phyloP scores from a whole-genome alignment of 768 basidiomycete genomes.

The Nidularia sp. region DNA sequence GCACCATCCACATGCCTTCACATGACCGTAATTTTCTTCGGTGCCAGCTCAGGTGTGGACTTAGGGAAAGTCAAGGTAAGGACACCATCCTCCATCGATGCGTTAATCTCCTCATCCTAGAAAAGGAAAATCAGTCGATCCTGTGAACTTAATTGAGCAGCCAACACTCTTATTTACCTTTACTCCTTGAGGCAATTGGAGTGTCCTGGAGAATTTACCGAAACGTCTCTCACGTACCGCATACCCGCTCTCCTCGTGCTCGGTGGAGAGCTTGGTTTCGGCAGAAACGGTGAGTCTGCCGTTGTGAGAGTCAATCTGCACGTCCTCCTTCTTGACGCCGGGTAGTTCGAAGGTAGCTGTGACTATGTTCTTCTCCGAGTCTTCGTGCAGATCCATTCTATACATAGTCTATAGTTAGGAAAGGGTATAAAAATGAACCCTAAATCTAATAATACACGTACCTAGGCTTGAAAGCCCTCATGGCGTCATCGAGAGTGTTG shows the following conservation, averaged over 20 bases:
- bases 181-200: neutral
- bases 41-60: neutral
- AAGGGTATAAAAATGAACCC: neutral
- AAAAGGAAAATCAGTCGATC: slow-evolving; percentile 3
- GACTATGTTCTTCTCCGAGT: slow-evolving; percentile 39
- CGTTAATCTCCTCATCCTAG: slow-evolving; percentile 1
- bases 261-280: slow-evolving; percentile 24
- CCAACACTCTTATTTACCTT: neutral
- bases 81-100: slow-evolving; percentile 1
- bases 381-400: slow-evolving; percentile 57
- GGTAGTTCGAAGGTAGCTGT: slow-evolving; percentile 59
- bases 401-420: neutral
- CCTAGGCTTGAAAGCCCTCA: neutral
- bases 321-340: slow-evolving; percentile 45
- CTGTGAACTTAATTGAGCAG: too few species aligned
- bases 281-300: slow-evolving; percentile 49
- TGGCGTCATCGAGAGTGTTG: neutral
- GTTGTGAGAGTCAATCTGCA: slow-evolving; percentile 48
- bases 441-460: neutral
- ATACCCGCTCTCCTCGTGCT: slow-evolving; percentile 1
- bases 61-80: slow-evolving; percentile 1
- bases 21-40: neutral
- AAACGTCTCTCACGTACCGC: neutral
- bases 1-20: neutral
- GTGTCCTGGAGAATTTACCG: neutral